Conservation (phyloP, 306 rosid genomes). For the Trichosanthes cucumerina region DNA sequence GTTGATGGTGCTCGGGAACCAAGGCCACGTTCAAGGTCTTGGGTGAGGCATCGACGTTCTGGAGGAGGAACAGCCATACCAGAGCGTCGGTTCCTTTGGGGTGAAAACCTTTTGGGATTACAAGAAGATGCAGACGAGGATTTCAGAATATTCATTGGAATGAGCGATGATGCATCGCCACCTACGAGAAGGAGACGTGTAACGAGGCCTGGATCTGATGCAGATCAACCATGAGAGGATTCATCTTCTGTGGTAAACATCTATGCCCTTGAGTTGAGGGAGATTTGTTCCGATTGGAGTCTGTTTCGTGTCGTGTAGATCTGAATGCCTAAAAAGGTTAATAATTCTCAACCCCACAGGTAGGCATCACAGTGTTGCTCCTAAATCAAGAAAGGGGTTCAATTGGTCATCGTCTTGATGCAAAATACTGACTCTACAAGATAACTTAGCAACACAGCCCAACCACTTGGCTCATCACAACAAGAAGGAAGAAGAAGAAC, state of each 20-base stretch:
- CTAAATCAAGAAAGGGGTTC: background rate
- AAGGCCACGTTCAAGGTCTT: constrained; percentile 54
- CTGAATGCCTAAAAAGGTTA: background rate
- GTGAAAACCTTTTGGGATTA: constrained; percentile 70
- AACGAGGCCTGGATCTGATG: constrained; percentile 52
- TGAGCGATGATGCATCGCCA: constrained; percentile 40
- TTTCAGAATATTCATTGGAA: constrained; percentile 27
- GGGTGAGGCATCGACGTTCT: constrained; percentile 60
- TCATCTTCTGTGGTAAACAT: constrained; percentile 2
- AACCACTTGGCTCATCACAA: background rate
- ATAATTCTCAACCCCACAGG: constrained; percentile 1
- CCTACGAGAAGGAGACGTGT: constrained; percentile 76
- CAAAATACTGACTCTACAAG: background rate
- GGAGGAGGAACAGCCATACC: constrained; percentile 34
- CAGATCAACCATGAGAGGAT: constrained; percentile 36
- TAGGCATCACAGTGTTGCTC: background rate
- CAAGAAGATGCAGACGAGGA: constrained; percentile 33
- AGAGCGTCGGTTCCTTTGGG: constrained; percentile 68
- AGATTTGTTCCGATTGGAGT: background rate
- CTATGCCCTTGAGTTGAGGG: background rate
- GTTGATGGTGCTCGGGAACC: constrained; percentile 48
- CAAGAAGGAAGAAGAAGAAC: background rate
- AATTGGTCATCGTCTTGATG: background rate
- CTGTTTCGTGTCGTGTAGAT: background rate
- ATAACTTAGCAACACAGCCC: background rate